Percentiles rank a stretch among this genome's conserved stretches.
Evolutionary conservation across 345 rosid genomes (phyloP).

Genomic region (Eucalyptus viminalis): DNA sequence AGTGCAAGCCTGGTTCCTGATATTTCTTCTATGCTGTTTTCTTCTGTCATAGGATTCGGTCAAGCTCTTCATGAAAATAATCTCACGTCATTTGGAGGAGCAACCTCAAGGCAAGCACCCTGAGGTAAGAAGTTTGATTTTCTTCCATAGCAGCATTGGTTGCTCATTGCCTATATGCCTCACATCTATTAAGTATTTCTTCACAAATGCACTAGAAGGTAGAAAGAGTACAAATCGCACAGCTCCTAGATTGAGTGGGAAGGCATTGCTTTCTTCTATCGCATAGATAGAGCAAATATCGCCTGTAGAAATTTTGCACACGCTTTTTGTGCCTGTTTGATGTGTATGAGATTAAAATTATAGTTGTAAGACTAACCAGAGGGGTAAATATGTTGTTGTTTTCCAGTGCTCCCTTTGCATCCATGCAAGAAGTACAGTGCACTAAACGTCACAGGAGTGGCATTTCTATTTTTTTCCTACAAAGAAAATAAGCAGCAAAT

Average conservation of each 20-base stretch:
- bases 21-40: background rate
- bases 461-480: background rate
- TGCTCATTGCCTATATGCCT: background rate
- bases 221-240: background rate
- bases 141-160: background rate
- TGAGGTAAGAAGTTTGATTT: slow-evolving; percentile 28
- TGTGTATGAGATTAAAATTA: background rate
- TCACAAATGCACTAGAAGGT: background rate
- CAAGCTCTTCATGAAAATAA: slow-evolving; percentile 24
- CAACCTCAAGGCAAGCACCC: slow-evolving; percentile 11
- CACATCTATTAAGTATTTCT: background rate
- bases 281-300: background rate
- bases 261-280: background rate
- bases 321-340: background rate
- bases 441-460: background rate
- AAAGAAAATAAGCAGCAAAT: background rate
- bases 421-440: background rate
- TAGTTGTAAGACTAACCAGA: background rate
- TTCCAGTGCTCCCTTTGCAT: background rate
- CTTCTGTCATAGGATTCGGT: background rate
- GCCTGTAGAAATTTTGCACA: background rate
- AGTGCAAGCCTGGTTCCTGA: background rate
- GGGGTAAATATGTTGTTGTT: background rate
- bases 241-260: background rate
- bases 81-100: slow-evolving; percentile 31